Evolutionary conservation across 495 filamentous ascomycete species (phyloP).

Genomic region (Staphylotrichum longicolle): DNA sequence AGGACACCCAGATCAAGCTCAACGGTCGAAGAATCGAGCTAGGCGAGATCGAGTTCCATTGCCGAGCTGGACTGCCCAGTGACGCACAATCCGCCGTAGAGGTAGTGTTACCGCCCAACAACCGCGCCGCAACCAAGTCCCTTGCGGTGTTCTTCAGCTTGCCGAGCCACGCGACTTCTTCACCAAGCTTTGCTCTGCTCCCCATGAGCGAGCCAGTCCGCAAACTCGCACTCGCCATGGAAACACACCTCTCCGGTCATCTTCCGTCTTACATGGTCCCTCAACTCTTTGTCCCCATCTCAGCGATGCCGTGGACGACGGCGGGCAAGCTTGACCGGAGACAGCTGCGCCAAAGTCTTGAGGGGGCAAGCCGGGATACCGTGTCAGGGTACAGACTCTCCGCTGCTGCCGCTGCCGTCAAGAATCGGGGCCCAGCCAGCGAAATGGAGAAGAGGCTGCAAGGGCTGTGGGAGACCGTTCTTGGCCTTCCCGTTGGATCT

Average conservation of each 20-base stretch:
- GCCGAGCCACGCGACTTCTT: not conserved
- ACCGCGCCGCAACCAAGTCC: constrained; percentile 15
- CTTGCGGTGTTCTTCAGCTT: constrained; percentile 27
- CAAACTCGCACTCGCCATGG: constrained; percentile 24
- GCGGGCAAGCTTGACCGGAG: constrained; percentile 53
- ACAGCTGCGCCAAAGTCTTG: constrained; percentile 18
- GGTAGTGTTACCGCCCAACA: constrained; percentile 16
- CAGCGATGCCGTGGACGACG: constrained; percentile 48
- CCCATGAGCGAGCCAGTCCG: constrained; percentile 16
- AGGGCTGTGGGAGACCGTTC: constrained; percentile 45
- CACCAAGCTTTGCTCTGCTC: constrained; percentile 16
- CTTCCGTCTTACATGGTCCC: constrained; percentile 56
- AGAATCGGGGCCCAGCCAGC: constrained; percentile 16
- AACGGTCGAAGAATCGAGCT: constrained; percentile 42
- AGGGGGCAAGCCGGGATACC: constrained; percentile 12
- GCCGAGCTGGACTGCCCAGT: constrained; percentile 37
- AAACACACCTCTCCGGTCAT: not conserved
- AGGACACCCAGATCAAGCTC: constrained; percentile 45
- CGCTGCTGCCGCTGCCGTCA: constrained; percentile 7
- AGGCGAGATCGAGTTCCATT: constrained; percentile 50
- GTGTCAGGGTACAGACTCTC: constrained; percentile 22
- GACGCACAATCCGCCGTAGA: constrained; percentile 21
- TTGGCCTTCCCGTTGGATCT: constrained; percentile 36
- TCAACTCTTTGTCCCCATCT: constrained; percentile 49
- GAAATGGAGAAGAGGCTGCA: constrained; percentile 42